Evolutionary conservation across 2,329 filamentous ascomycete species (phyloP), one percentile per base, ranked within the genome.

Genomic region (Ustulina deusta): DNA sequence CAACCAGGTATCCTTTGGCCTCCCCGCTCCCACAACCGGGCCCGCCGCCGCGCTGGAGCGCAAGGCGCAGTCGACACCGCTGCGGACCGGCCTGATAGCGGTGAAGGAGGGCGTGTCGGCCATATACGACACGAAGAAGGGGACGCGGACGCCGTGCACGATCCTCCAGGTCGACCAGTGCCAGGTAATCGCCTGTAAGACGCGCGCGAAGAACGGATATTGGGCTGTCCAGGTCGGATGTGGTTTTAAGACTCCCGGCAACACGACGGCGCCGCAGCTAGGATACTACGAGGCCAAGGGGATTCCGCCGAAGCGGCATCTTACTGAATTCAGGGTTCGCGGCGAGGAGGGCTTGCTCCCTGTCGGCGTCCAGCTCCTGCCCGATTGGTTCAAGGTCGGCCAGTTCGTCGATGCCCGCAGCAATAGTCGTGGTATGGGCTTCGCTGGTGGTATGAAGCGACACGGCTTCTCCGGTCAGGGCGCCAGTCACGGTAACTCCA

Each of bases 101-200:
- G 86, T 90, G 78, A 99, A 99, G 83, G 95, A 94, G 83, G 96
- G 96, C 80, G 98, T 99, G 93, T 97, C 94, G 49, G 94, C 92
- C 68, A 82, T 97, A 72, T 98, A 92, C 85, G 90, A 94, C 77
- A 61, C 13, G 17, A 88, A 90, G 25, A 90, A 91, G 29, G 92
- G 93, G 74, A 87, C 87, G 71, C 90, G 95, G 71, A 91, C 90
- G 66, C 87, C 94, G 22, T 97, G 94, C 84, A 99, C 96, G 15
- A 91, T 99, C 61, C 87, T 99, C 65, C 94, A 98, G 83, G 86
- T 99, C 75, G 96, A 99, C 80, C 87, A 93, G 75, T 94, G 97
- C 69, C 92, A 98, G 82, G 94, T 97, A 9, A 84, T 97, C 44
- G 90, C 91, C 66, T 91, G 93, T 82, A 97, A 97, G 86, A 96